These are phyloP conservation scores for Daphne laureola DNA, from an alignment of 441 rosid genomes.

Conservation along the genomic window DNA sequence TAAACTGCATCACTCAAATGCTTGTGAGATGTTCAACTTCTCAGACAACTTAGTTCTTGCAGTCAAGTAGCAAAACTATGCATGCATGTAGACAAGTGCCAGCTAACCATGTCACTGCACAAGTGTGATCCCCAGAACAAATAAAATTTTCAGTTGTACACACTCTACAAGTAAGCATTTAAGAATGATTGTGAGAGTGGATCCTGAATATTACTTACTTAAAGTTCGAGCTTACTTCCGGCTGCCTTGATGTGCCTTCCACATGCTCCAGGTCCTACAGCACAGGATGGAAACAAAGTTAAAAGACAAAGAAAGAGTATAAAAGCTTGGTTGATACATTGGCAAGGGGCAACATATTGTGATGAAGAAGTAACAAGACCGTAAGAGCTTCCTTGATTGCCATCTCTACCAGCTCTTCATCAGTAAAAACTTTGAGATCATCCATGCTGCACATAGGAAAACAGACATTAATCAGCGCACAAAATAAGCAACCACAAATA, in stretches of 20 bases:
- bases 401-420: constrained; percentile 52
- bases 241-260: constrained; percentile 13
- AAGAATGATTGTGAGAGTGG: not conserved
- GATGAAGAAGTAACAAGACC: constrained; percentile 14
- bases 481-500: not conserved
- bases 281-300: not conserved
- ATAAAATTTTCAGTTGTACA: too few relatives aligned
- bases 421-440: constrained; percentile 40
- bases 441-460: constrained; percentile 32
- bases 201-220: constrained; percentile 17
- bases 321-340: not conserved
- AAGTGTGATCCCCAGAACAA: too few relatives aligned
- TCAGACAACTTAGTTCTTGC: too few relatives aligned
- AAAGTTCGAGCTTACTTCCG: constrained; percentile 13
- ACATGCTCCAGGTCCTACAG: constrained; percentile 22
- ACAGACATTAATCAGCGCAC: not conserved
- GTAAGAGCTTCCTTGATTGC: constrained; percentile 37
- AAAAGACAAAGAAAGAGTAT: not conserved
- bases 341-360: not conserved
- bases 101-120: too few relatives aligned
- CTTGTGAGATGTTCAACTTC: too few relatives aligned
- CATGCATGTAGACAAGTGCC: too few relatives aligned
- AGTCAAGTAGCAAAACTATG: too few relatives aligned
- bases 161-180: not conserved
- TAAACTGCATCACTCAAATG: too few relatives aligned